Percentiles rank a stretch among this genome's conserved stretches.
Evolutionary conservation across 2,329 filamentous ascomycete genomes (phyloP).

Genomic region (Sclerotinia sclerotiorum): DNA sequence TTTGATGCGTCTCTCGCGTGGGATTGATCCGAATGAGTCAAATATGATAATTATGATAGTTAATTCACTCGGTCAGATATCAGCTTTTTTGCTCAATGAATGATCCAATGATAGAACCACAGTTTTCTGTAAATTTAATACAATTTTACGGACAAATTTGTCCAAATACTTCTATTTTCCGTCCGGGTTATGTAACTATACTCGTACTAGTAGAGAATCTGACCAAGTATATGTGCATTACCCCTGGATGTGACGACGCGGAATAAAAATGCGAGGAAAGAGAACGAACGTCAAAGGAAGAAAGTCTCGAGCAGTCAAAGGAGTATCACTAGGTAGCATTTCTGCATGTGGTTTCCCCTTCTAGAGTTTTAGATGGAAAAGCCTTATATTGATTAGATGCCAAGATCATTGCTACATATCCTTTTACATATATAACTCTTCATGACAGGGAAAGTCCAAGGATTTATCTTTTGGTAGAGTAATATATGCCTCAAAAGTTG

Average conservation of each 20-base stretch:
- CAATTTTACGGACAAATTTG: neutral
- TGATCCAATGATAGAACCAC: neutral
- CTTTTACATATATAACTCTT: neutral
- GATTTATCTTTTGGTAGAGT: neutral
- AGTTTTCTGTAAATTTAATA: neutral
- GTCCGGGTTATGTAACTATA: neutral
- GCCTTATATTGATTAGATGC: neutral
- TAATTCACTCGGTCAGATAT: neutral
- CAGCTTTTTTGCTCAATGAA: neutral
- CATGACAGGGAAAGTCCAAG: neutral
- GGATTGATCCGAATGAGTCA: neutral
- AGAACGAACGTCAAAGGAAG: neutral
- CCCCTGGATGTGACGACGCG: slow-evolving; percentile 10
- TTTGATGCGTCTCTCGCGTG: neutral
- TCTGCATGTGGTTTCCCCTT: neutral
- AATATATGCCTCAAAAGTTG: slow-evolving; percentile 17
- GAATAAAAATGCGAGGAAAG: neutral
- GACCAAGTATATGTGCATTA: neutral
- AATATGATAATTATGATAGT: neutral
- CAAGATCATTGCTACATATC: neutral
- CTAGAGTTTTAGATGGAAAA: neutral
- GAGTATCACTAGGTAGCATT: neutral
- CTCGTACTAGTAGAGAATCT: neutral
- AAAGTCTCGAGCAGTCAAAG: too few species aligned
- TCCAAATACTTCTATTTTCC: neutral